A percentile compares a stretch with the other conserved stretches of the same genome.
Conservation (phyloP, 164 flowering plant species). For the Vitis labrusca region DNA sequence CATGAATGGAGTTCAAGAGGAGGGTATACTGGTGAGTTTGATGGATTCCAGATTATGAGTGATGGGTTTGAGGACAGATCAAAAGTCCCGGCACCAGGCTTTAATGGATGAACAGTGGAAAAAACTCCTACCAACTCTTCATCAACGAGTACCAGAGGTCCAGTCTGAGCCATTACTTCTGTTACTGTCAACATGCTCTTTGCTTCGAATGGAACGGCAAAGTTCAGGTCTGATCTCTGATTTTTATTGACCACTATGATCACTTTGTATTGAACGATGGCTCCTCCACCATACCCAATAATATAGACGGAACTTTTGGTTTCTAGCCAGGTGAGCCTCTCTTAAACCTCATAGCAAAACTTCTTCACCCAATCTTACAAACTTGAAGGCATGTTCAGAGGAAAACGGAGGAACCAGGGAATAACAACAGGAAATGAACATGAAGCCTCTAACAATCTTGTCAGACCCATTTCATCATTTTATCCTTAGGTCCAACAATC, state of each 20-base stretch:
- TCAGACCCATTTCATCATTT: too few species aligned
- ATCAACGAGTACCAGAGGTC: constrained; percentile 65
- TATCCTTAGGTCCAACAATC: too few species aligned
- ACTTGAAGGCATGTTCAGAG: too few species aligned
- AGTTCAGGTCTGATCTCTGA: constrained; percentile 49
- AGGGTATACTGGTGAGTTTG: too few species aligned
- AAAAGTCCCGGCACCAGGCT: constrained; percentile 70
- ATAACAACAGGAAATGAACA: too few species aligned
- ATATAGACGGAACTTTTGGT: constrained; percentile 54
- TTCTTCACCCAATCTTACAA: too few species aligned
- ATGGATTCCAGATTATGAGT: too few species aligned
- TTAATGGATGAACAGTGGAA: constrained; percentile 81
- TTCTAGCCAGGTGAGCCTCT: constrained; percentile 40
- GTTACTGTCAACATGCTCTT: constrained; percentile 57
- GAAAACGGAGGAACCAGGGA: too few species aligned
- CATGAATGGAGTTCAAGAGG: too few species aligned
- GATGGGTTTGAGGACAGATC: constrained; percentile 75
- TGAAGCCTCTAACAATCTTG: too few species aligned
- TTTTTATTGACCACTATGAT: constrained; percentile 79
- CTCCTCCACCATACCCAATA: constrained; percentile 71
- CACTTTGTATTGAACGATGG: constrained; percentile 49
- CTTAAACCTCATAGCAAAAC: too few species aligned
- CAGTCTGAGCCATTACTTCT: constrained; percentile 79
- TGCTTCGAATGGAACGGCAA: constrained; percentile 55
- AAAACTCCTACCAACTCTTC: constrained; percentile 57